Conservation (phyloP, 441 rosid species). For the Erodium trifolium region DNA sequence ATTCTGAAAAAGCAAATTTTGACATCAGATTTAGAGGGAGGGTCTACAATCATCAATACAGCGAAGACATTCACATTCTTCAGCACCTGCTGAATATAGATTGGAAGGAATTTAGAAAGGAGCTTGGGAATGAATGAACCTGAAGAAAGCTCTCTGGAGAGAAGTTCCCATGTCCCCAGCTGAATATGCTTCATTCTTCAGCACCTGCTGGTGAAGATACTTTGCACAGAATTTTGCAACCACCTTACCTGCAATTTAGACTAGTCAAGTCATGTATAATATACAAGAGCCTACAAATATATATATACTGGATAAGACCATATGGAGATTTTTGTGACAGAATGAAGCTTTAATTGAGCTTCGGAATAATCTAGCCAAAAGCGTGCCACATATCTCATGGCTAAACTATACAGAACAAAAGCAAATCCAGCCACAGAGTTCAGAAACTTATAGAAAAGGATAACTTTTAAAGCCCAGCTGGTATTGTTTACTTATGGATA, state of each 20-base stretch:
- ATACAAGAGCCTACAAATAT: neutral
- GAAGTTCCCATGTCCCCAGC: slow-evolving; percentile 71
- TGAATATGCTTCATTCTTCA: slow-evolving; percentile 52
- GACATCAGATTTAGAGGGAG: neutral
- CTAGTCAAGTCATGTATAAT: neutral
- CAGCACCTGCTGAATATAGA: no score
- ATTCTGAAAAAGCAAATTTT: slow-evolving; percentile 37
- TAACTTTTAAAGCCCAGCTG: neutral
- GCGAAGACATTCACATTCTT: no score
- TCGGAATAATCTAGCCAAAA: neutral
- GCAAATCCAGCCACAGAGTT: neutral
- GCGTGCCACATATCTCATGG: neutral
- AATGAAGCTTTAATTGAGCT: neutral
- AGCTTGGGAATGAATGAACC: slow-evolving; percentile 31
- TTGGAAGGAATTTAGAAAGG: no score
- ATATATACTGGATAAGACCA: neutral
- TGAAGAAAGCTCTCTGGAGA: slow-evolving; percentile 61
- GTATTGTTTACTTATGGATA: neutral
- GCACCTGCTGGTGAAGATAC: slow-evolving; percentile 78
- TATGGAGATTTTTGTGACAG: neutral
- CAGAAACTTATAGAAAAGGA: neutral
- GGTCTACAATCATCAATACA: no score
- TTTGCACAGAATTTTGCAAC: slow-evolving; percentile 91
- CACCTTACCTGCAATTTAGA: slow-evolving; percentile 54
- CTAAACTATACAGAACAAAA: neutral